Evolutionary conservation across 139 green algal species (phyloP), one percentile per base, ranked within the genome.

Genomic region (Tetraselmis chui): DNA sequence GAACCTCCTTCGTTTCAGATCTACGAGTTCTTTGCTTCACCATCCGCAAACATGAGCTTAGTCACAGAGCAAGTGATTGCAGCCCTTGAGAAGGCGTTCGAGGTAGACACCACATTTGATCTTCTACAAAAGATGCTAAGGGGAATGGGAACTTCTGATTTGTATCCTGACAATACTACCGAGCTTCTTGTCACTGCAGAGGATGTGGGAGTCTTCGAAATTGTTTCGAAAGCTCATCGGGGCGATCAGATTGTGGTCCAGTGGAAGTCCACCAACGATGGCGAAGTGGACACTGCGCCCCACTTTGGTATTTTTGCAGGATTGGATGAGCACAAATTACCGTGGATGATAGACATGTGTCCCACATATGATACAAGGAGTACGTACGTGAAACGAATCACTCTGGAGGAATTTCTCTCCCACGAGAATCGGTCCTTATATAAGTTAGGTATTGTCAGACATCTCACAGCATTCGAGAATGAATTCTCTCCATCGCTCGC

Each of bases 401-500:
- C 45, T 67, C 45, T 67, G 45, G 45, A 67, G 45, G 45, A 67
- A 25, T 67, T 67, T 67, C 45, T 67, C 11, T 67, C 45, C 45
- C 45, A 67, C 45, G 45, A 67, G 45, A 67, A 67, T 67, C 45
- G 45, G 5, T 67, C 45, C 45, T 67, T 67, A 67, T 67, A 67
- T 67, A 67, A 67, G 45, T 67, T 67, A 67, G 45, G 45, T 67
- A 67, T 67, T 67, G 45, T 67, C 45, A 67, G 45, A 67, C 45
- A 67, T 67, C 45, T 67, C 45, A 67, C 45, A 67, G 45, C 45
- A 67, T 67, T 67, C 45, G 45, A 67, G 45, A 67, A 67, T 25
- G 45, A 67, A 67, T 67, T 67, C 45, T 67, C 45, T 67, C 11
- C 45, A 67, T 67, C 45, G 5, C 45, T 67, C 45, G 45, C 45